A percentile compares a stretch with the other conserved stretches of the same genome.
These are phyloP conservation scores for Penicillium hesseltinei DNA, from an alignment of 2,329 filamentous ascomycete genomes.

Conservation along the genomic window DNA sequence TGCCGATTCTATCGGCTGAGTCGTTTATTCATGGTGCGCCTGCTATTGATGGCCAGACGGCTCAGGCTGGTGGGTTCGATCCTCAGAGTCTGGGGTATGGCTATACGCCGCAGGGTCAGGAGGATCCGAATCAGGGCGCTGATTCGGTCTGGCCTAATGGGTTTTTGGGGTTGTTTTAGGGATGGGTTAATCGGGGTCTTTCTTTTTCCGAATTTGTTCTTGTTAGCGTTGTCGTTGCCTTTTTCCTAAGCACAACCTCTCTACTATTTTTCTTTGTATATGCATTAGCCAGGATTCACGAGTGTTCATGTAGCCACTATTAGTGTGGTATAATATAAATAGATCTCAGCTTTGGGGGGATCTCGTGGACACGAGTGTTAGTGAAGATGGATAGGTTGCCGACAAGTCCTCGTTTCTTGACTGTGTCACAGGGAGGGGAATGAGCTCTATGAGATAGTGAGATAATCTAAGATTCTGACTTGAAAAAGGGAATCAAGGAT, in stretches of 20 bases:
- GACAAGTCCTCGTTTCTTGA: not conserved
- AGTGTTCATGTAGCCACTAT: not conserved
- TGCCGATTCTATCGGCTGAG: slow-evolving; percentile 20
- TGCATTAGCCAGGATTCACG: not conserved
- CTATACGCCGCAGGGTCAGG: slow-evolving; percentile 4
- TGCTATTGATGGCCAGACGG: not conserved
- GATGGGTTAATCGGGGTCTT: not conserved
- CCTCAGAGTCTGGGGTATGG: slow-evolving; percentile 5
- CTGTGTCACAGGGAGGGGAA: not conserved
- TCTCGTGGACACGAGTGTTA: not conserved
- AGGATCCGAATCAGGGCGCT: slow-evolving; percentile 4
- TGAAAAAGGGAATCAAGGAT: not conserved
- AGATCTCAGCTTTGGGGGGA: not conserved
- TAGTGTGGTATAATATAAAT: not conserved
- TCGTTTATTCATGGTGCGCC: slow-evolving; percentile 17
- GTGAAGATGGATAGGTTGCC: not conserved
- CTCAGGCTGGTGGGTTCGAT: not conserved
- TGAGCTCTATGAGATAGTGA: not conserved
- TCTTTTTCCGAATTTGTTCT: not conserved
- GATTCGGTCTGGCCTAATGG: slow-evolving; percentile 16
- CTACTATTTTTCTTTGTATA: not conserved
- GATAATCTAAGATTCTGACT: not conserved
- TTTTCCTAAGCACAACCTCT: not conserved
- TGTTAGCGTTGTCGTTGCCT: not conserved
- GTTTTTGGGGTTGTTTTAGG: slow-evolving; percentile 22